Percentiles rank a stretch among this genome's conserved stretches.
Evolutionary conservation across 228 moss, liverwort and hornwort genomes (phyloP).

Genomic region (Sphagnum fallax): DNA sequence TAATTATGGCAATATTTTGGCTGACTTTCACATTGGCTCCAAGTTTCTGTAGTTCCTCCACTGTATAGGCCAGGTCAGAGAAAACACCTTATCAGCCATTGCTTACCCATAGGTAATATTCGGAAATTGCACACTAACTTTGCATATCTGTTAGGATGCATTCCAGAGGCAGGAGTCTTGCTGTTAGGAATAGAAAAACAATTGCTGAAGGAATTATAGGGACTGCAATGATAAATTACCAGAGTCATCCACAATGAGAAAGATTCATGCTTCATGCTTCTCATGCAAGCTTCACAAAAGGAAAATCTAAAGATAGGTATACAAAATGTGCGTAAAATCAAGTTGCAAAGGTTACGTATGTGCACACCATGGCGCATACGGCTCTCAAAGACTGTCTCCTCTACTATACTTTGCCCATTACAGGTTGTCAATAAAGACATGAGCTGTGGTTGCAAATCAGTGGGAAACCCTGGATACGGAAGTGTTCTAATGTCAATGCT

Average conservation of each 20-base stretch:
- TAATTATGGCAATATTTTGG: conserved; percentile 66
- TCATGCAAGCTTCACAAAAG: too few species aligned
- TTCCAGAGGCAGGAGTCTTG: too few species aligned
- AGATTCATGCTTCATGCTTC: too few species aligned
- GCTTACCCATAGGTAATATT: background rate
- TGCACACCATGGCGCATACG: conserved; percentile 95
- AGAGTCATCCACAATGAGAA: too few species aligned
- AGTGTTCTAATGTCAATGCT: conserved; percentile 61
- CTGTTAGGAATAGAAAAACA: background rate
- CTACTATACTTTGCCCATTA: conserved; percentile 66
- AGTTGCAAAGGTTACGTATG: background rate
- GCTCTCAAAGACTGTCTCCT: conserved; percentile 95
- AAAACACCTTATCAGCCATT: background rate
- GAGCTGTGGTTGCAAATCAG: conserved; percentile 93
- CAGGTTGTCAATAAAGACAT: conserved; percentile 89
- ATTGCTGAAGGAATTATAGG: background rate
- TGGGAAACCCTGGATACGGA: conserved; percentile 95
- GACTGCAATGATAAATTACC: too few species aligned
- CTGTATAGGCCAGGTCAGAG: conserved; percentile 21
- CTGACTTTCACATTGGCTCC: conserved; percentile 74
- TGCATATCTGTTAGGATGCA: too few species aligned
- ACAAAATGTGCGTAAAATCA: too few species aligned
- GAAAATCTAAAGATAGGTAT: too few species aligned
- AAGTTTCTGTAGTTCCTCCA: conserved; percentile 84
- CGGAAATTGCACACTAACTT: background rate